These are phyloP conservation scores for Aspergillus novofumigatus DNA, from an alignment of 2,329 filamentous ascomycete species.

Conservation along the genomic window DNA sequence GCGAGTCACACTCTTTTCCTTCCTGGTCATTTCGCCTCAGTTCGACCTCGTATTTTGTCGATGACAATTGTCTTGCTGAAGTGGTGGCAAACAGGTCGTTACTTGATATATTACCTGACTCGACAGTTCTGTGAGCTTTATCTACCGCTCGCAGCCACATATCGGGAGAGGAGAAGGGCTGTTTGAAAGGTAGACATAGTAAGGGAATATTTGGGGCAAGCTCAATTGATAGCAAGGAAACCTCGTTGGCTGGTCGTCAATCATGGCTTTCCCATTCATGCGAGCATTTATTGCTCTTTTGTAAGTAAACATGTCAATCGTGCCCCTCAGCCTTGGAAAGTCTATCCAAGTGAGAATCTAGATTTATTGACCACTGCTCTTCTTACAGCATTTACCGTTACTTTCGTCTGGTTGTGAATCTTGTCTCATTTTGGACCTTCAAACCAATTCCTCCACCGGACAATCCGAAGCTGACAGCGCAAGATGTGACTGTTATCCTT, in stretches of 20 bases:
- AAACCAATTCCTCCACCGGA: conserved; percentile 77
- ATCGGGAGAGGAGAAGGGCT: not conserved
- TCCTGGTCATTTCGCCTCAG: conserved; percentile 12
- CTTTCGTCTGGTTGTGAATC: conserved; percentile 77
- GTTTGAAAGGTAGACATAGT: not conserved
- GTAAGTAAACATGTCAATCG: conserved; percentile 25
- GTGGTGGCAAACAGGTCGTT: not conserved
- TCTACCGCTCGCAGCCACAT: not conserved
- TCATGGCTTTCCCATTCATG: conserved; percentile 38
- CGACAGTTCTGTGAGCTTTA: not conserved
- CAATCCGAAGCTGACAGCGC: conserved; percentile 71
- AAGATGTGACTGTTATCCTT: conserved; percentile 91
- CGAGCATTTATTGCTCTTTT: conserved; percentile 40
- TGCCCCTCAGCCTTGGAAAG: conserved; percentile 3
- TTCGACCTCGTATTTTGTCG: not conserved
- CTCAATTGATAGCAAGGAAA: not conserved
- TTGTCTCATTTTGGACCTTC: conserved; percentile 80
- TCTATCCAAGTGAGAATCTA: not conserved
- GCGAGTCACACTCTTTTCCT: conserved; percentile 21
- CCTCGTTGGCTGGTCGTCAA: conserved; percentile 5
- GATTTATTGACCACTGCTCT: conserved; percentile 6
- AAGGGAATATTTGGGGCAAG: not conserved
- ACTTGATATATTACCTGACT: not conserved
- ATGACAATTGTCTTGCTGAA: not conserved
- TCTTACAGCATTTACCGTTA: conserved; percentile 75